These are phyloP conservation scores for Aureobasidium musti DNA, from an alignment of 2,329 filamentous ascomycete genomes.

Conservation along the genomic window DNA sequence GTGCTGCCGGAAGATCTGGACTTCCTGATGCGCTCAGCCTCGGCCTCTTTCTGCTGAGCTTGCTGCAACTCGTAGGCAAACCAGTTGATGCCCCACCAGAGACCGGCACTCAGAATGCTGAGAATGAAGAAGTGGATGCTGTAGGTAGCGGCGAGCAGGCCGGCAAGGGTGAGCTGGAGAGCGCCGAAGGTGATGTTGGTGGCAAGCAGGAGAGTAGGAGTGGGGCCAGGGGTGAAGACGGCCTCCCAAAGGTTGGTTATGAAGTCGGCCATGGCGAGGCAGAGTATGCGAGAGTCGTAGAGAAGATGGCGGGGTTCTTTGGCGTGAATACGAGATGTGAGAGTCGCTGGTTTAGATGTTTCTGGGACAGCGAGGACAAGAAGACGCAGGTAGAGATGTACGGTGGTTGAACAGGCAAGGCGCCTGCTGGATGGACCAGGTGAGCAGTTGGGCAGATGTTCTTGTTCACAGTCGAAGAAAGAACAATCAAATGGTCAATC, in stretches of 20 bases:
- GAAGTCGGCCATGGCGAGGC: constrained; percentile 50
- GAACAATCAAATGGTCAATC: constrained; percentile 21
- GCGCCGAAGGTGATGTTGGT: constrained; percentile 87
- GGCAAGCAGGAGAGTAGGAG: constrained; percentile 81
- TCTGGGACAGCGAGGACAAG: neutral
- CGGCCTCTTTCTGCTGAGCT: constrained; percentile 52
- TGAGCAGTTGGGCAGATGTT: neutral
- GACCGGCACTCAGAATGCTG: constrained; percentile 72
- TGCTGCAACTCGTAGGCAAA: constrained; percentile 70
- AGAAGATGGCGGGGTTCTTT: constrained; percentile 12
- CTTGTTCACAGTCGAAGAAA: neutral
- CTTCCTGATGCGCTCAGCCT: constrained; percentile 50
- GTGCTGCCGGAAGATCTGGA: constrained; percentile 37
- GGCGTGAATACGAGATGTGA: neutral
- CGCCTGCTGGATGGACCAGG: constrained; percentile 10
- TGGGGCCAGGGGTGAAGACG: constrained; percentile 90
- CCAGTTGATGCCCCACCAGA: constrained; percentile 98
- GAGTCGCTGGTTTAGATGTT: neutral
- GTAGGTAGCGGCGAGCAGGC: constrained; percentile 76
- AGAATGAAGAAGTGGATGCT: constrained; percentile 88
- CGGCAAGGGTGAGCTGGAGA: constrained; percentile 75
- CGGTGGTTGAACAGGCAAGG: neutral
- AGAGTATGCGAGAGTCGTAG: constrained; percentile 7
- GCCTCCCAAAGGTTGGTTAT: constrained; percentile 82
- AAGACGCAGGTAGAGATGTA: neutral